Percentiles rank a stretch among this genome's conserved stretches.
These are phyloP conservation scores for Mortierella alpina DNA, from an alignment of 192 early-diverging fungal genomes.

Conservation along the genomic window DNA sequence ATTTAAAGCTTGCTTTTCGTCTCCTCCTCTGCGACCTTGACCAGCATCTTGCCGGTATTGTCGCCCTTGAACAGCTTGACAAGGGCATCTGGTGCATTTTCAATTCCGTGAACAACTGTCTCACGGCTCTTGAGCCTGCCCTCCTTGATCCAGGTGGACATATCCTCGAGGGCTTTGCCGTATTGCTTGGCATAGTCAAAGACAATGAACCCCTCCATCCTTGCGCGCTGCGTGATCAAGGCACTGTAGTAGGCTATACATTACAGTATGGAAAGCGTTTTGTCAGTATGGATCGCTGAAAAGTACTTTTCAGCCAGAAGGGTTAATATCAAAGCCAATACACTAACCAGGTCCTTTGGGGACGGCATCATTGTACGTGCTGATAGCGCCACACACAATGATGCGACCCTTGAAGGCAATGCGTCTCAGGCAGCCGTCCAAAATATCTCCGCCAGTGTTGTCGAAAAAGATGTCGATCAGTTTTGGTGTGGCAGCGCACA, in stretches of 20 bases:
- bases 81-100: conserved; percentile 62
- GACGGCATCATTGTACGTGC: conserved; percentile 55
- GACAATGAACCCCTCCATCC: conserved; percentile 66
- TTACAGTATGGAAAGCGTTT: background rate
- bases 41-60: conserved; percentile 66
- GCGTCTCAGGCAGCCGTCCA: conserved; percentile 55
- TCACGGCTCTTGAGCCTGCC: conserved; percentile 58
- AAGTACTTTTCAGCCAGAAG: background rate
- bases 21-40: conserved; percentile 56
- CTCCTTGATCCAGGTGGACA: conserved; percentile 59
- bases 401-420: conserved; percentile 60
- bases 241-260: conserved; percentile 47
- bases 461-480: conserved; percentile 66
- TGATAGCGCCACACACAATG: conserved; percentile 65
- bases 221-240: conserved; percentile 59
- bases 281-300: background rate
- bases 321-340: background rate
- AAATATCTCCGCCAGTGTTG: conserved; percentile 66
- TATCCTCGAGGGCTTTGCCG: conserved; percentile 51
- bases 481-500: conserved; percentile 54
- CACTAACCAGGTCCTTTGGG: conserved; percentile 54
- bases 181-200: conserved; percentile 55
- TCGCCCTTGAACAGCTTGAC: conserved; percentile 60
- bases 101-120: conserved; percentile 58
- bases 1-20: conserved; percentile 49